Evolutionary conservation across 2,329 filamentous ascomycete species (phyloP).

Genomic region (Fusarium begoniae): DNA sequence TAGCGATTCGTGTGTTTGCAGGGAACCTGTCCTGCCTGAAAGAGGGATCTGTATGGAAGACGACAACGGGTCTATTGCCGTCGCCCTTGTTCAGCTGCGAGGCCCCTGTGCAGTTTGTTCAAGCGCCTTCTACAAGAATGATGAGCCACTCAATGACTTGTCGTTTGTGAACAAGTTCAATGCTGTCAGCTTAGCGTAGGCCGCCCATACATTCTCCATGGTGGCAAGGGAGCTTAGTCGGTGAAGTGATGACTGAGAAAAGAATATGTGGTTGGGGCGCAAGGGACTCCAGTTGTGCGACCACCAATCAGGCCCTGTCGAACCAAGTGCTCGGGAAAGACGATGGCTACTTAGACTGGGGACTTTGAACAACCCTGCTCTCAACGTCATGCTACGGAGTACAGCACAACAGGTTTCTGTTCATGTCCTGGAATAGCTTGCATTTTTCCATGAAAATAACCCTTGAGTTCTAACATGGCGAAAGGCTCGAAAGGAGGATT

Average conservation of each 20-base stretch:
- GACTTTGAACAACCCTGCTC: conserved; percentile 24
- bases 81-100: conserved; percentile 33
- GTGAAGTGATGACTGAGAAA: conserved; percentile 28
- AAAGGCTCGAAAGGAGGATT: neutral
- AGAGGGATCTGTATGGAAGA: conserved; percentile 4
- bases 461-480: neutral
- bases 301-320: conserved; percentile 43
- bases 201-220: conserved; percentile 22
- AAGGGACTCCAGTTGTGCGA: conserved; percentile 27
- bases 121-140: conserved; percentile 11
- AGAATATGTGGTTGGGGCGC: conserved; percentile 28
- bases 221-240: conserved; percentile 37
- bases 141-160: conserved; percentile 25
- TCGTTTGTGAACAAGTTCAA: conserved; percentile 1
- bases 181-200: conserved; percentile 40
- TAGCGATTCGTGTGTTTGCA: conserved; percentile 34
- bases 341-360: conserved; percentile 32
- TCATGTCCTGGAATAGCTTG: neutral
- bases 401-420: neutral
- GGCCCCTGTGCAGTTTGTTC: conserved; percentile 11
- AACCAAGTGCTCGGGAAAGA: conserved; percentile 39
- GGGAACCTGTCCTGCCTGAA: conserved; percentile 7
- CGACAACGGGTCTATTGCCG: conserved; percentile 8
- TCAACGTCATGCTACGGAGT: conserved; percentile 27
- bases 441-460: neutral